phyloP scores from a whole-genome alignment of 2,329 filamentous ascomycete genomes.

The Tolypocladium capitatum region DNA sequence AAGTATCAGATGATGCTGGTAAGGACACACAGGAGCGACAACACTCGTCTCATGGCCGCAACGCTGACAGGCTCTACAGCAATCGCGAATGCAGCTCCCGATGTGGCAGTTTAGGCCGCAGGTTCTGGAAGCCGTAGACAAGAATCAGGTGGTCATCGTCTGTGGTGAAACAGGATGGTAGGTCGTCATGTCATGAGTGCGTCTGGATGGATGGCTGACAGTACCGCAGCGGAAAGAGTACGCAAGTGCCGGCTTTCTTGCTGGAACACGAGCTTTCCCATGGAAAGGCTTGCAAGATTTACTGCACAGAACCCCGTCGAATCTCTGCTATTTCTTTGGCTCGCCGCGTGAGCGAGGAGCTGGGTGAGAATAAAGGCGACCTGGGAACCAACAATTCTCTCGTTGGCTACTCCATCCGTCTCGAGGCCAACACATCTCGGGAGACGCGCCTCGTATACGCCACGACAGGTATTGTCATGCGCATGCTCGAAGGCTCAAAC shows the following conservation, averaged over 20 bases:
- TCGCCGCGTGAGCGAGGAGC: slow-evolving; percentile 82
- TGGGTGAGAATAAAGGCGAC: slow-evolving; percentile 73
- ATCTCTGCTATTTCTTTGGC: slow-evolving; percentile 95
- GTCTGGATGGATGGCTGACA: slow-evolving; percentile 8
- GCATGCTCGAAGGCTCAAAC: slow-evolving; percentile 85
- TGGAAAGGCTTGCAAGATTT: slow-evolving; percentile 78
- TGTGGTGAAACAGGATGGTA: slow-evolving; percentile 91
- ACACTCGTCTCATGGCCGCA: background rate
- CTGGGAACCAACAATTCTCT: slow-evolving; percentile 73
- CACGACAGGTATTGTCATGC: slow-evolving; percentile 85
- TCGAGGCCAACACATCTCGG: slow-evolving; percentile 74
- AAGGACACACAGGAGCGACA: slow-evolving; percentile 11
- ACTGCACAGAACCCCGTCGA: slow-evolving; percentile 86
- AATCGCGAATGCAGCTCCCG: slow-evolving; percentile 65
- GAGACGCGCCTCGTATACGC: slow-evolving; percentile 83
- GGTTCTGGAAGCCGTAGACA: slow-evolving; percentile 63
- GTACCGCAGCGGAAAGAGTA: slow-evolving; percentile 66
- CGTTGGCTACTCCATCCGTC: slow-evolving; percentile 84
- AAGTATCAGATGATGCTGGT: slow-evolving; percentile 70
- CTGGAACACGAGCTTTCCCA: slow-evolving; percentile 75
- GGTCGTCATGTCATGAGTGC: slow-evolving; percentile 4
- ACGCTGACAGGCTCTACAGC: slow-evolving; percentile 13
- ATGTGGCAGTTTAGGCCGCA: slow-evolving; percentile 77
- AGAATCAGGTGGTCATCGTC: slow-evolving; percentile 77
- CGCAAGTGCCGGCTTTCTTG: slow-evolving; percentile 89